Conservation (phyloP, 208 protist genomes). For the Phytomonas sp. region DNA sequence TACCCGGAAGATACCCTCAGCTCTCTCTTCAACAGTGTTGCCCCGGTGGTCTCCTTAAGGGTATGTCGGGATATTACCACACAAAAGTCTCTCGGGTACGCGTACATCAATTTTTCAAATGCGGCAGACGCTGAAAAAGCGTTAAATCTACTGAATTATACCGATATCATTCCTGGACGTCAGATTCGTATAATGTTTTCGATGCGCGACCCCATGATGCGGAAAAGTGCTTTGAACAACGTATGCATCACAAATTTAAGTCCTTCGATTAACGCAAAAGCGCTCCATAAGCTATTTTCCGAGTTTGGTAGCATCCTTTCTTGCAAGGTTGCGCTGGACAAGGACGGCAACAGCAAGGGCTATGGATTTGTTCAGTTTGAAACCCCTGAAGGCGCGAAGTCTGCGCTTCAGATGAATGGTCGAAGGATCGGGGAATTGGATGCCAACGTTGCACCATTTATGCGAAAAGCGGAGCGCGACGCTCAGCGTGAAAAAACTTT, state of each 20-base stretch:
- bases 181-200: constrained; percentile 96
- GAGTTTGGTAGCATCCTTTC: constrained; percentile 94
- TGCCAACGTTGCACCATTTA: constrained; percentile 75
- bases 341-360: constrained; percentile 67
- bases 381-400: constrained; percentile 79
- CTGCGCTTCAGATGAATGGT: constrained; percentile 90
- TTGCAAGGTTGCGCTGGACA: constrained; percentile 84
- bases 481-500: constrained; percentile 62
- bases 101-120: constrained; percentile 97
- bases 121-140: constrained; percentile 91
- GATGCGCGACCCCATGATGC: constrained; percentile 90
- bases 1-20: constrained; percentile 80
- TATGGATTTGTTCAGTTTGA: constrained; percentile 97
- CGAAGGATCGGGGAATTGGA: constrained; percentile 78
- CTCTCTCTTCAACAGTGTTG: constrained; percentile 92
- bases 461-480: constrained; percentile 73
- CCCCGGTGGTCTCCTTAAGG: constrained; percentile 90
- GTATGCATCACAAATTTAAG: constrained; percentile 95
- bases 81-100: constrained; percentile 93
- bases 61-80: constrained; percentile 93
- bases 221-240: constrained; percentile 92
- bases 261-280: constrained; percentile 86
- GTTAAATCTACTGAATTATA: constrained; percentile 94
- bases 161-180: constrained; percentile 63
- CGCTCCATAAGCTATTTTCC: constrained; percentile 91